These are phyloP conservation scores for Yamadazyma sp. DNA, from an alignment of 1,139 yeast genomes.

Conservation along the genomic window DNA sequence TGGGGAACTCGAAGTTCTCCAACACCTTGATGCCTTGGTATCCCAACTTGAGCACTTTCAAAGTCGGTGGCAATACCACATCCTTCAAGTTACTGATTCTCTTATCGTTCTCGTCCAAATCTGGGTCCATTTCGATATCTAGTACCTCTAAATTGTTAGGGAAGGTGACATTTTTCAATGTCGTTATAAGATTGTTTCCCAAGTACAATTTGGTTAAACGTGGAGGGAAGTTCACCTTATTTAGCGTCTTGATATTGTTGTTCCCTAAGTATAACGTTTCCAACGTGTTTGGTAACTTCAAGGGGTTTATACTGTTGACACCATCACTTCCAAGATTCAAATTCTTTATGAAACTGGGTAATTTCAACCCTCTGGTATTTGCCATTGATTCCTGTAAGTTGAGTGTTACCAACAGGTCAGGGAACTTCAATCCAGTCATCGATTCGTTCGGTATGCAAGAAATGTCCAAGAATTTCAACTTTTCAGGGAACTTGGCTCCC, in stretches of 20 bases:
- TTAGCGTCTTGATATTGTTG: slow-evolving; percentile 47
- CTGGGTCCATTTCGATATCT: slow-evolving; percentile 47
- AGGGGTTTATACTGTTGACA: slow-evolving; percentile 48
- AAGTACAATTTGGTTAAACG: slow-evolving; percentile 36
- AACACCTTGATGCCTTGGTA: slow-evolving; percentile 42
- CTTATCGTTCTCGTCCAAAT: slow-evolving; percentile 42
- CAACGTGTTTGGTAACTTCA: slow-evolving; percentile 43
- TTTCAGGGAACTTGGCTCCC: slow-evolving; percentile 44
- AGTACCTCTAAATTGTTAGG: slow-evolving; percentile 39
- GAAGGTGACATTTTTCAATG: slow-evolving; percentile 45
- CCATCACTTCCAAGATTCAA: slow-evolving; percentile 43
- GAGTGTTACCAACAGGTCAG: slow-evolving; percentile 37
- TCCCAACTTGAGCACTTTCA: slow-evolving; percentile 37
- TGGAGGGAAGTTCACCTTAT: slow-evolving; percentile 44
- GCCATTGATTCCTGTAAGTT: slow-evolving; percentile 50
- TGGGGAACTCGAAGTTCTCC: slow-evolving; percentile 44
- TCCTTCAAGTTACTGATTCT: slow-evolving; percentile 45
- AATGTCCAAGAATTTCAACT: slow-evolving; percentile 35
- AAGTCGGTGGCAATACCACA: slow-evolving; percentile 38
- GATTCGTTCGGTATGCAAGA: slow-evolving; percentile 49
- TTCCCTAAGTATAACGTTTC: slow-evolving; percentile 37
- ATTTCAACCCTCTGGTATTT: slow-evolving; percentile 44
- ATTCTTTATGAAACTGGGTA: slow-evolving; percentile 33
- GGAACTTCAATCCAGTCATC: slow-evolving; percentile 49
- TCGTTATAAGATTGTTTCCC: slow-evolving; percentile 46